phyloP scores from a whole-genome alignment of 805 yeast species.

The Wickerhamomyces alni region DNA sequence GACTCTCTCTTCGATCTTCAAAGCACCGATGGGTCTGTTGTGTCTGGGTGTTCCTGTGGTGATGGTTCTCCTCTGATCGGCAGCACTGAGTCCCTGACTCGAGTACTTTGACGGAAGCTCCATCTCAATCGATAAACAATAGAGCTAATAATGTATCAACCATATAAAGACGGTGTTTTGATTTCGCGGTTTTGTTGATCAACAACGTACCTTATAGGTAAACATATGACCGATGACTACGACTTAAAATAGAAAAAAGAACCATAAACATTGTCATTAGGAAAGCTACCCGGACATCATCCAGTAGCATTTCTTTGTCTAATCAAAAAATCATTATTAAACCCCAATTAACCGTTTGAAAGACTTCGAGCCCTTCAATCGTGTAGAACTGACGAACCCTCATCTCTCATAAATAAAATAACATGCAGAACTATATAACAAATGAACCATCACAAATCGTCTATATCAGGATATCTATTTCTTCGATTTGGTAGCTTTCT shows the following conservation, averaged over 20 bases:
- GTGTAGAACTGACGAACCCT: too few relatives aligned
- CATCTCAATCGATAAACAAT: conserved; percentile 1
- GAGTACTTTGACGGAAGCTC: conserved; percentile 24
- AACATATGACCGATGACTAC: too few relatives aligned
- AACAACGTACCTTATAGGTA: too few relatives aligned
- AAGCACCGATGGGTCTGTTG: conserved; percentile 20
- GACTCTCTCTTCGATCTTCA: conserved; percentile 20
- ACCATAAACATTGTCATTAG: neutral
- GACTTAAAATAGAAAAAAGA: too few relatives aligned
- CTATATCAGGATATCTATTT: neutral
- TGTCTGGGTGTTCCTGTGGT: conserved; percentile 13
- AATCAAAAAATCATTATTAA: neutral
- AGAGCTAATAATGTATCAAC: neutral
- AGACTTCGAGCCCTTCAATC: too few relatives aligned
- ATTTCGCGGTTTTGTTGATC: too few relatives aligned
- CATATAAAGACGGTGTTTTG: too few relatives aligned
- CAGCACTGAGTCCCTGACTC: conserved; percentile 10
- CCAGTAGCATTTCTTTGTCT: too few relatives aligned
- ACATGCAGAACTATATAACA: too few relatives aligned
- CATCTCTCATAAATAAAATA: neutral
- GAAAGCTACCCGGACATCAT: neutral
- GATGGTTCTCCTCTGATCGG: conserved; percentile 12
- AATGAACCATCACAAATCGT: too few relatives aligned
- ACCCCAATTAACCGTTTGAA: neutral
- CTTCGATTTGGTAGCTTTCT: conserved; percentile 36